Conservation (phyloP, 2,329 filamentous ascomycete genomes). For the Aspergillus sojae region DNA sequence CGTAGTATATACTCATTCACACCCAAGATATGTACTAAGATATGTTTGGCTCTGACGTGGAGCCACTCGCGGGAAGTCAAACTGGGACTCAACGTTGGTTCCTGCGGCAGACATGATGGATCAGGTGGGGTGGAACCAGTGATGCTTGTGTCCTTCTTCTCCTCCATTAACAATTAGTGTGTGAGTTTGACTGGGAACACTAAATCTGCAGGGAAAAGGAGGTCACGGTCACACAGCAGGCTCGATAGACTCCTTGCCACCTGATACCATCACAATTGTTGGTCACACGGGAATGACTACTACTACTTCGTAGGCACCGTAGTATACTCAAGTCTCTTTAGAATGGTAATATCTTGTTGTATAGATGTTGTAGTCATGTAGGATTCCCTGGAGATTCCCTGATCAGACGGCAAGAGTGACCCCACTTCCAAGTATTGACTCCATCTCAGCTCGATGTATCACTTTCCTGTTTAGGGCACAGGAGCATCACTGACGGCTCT, state of each 20-base stretch:
- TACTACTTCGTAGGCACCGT: not conserved
- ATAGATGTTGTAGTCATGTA: not conserved
- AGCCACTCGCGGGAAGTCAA: not conserved
- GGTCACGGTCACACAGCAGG: not conserved
- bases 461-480: not conserved
- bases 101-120: not conserved
- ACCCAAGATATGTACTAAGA: too few relatives aligned
- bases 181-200: not conserved
- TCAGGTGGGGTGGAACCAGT: not conserved
- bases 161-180: not conserved
- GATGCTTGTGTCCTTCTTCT: not conserved
- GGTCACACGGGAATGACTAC: slow-evolving; percentile 13
- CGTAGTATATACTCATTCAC: too few relatives aligned
- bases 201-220: slow-evolving; percentile 1
- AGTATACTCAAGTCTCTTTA: not conserved
- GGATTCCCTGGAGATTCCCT: not conserved
- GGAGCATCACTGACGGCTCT: not conserved
- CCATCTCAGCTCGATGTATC: not conserved
- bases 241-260: slow-evolving; percentile 11
- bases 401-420: not conserved
- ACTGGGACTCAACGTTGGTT: not conserved
- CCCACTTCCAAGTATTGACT: not conserved
- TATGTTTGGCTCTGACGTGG: not conserved
- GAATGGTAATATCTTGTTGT: not conserved
- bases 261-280: slow-evolving; percentile 23